These are phyloP conservation scores for Venturia carpophila DNA, from an alignment of 2,329 filamentous ascomycete genomes.

Conservation along the genomic window DNA sequence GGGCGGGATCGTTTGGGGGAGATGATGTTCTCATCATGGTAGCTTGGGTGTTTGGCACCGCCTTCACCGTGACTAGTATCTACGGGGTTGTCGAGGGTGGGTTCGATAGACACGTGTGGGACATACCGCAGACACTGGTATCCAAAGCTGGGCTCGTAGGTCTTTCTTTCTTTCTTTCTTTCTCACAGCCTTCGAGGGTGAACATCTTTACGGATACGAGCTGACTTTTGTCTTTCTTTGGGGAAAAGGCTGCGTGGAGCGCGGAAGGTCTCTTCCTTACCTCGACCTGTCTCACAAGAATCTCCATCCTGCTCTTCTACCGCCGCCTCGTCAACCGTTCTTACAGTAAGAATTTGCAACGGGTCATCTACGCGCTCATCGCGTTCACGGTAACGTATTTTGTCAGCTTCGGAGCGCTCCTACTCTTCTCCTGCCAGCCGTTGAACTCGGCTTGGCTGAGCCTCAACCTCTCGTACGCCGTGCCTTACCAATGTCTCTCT, in stretches of 20 bases:
- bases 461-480: conserved; percentile 21
- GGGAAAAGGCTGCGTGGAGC: background rate
- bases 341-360: conserved; percentile 15
- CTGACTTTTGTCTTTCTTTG: background rate
- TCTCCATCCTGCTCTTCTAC: conserved; percentile 28
- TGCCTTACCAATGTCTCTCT: conserved; percentile 20
- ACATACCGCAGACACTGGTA: background rate
- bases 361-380: conserved; percentile 26
- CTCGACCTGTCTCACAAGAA: conserved; percentile 22
- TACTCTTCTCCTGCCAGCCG: conserved; percentile 27
- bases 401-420: conserved; percentile 24
- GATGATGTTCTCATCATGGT: conserved; percentile 14
- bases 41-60: conserved; percentile 13
- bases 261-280: conserved; percentile 1
- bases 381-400: conserved; percentile 24
- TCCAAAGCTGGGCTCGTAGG: background rate
- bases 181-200: background rate
- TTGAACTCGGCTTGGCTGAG: conserved; percentile 30
- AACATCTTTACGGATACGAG: background rate
- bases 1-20: conserved; percentile 6
- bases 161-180: no score
- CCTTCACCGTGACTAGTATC: background rate
- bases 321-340: conserved; percentile 26
- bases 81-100: background rate
- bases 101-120: conserved; percentile 15